Evolutionary conservation across 345 rosid species (phyloP), one percentile per base, ranked within the genome.

Genomic region (Eucalyptus viminalis): DNA sequence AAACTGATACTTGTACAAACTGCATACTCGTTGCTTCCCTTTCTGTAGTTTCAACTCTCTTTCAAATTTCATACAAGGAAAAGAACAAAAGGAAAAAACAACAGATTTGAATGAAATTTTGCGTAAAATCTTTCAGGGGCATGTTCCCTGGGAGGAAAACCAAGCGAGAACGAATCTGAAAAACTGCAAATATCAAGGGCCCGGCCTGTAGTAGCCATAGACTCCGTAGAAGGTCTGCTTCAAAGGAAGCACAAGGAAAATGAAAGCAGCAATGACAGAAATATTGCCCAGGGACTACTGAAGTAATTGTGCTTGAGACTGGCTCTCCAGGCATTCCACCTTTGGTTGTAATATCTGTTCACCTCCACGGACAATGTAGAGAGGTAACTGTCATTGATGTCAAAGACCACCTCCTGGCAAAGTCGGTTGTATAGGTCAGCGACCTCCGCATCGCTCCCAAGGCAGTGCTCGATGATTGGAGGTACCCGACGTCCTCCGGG

Each of bases 381-480:
- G 53, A 97, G 93, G 89, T 95, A 95, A 54, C 97, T 97, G 91
- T 95, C 92, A 44, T 92, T 94, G 51, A 95, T 94, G 24, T 98
- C 97, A 14, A 95, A 96, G 89, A 96, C 98, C 53, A 94, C 99
- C 91, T 95, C 99, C 90, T 95, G 93, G 87, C 99, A 95, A 43
- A 97, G 91, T 3, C 95, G 93, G 94, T 96, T 96, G 94, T 95
- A 95, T 54, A 97, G 93, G 87, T 97, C 95, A 1, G 98, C 96
- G 11, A 97, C 99, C 91, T 96, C 98, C 2, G 93, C 93, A 69
- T 97, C 96, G 11, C 97, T 97, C 31, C 98, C 99, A 21, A 97
- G 95, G 97, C 97, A 97, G 88, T 97, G 98, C 91, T 98, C 96
- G 1, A 97, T 92, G 16, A 96, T 95, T 95, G 97, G 16, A 98